A percentile compares a stretch with the other conserved stretches of the same genome.
Evolutionary conservation across 2,329 filamentous ascomycete species (phyloP).

Genomic region (Fusarium robinianum): DNA sequence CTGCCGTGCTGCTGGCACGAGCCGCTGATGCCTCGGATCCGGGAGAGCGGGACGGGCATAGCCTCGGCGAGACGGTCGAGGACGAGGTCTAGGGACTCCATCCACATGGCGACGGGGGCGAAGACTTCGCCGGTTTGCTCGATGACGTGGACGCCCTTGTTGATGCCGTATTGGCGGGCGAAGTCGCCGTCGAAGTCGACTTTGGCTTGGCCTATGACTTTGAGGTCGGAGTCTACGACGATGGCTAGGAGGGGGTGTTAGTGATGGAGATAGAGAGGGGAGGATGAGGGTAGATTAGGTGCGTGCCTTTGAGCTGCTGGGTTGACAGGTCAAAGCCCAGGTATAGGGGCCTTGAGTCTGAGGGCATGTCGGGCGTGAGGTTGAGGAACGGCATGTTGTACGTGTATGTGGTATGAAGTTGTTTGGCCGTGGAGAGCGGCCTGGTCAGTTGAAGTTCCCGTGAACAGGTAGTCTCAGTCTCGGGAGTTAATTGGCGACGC

Average conservation of each 20-base stretch:
- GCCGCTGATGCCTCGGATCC: conserved; percentile 81
- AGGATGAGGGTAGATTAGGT: not conserved
- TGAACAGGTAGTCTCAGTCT: not conserved
- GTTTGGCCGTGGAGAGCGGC: not conserved
- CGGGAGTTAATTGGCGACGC: conserved; percentile 9
- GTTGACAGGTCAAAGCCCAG: conserved; percentile 96
- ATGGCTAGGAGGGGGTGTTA: conserved; percentile 61
- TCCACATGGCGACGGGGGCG: conserved; percentile 90
- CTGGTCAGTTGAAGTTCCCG: not conserved
- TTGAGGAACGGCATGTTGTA: not conserved
- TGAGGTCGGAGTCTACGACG: conserved; percentile 80
- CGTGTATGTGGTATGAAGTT: conserved; percentile 2
- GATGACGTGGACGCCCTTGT: conserved; percentile 86
- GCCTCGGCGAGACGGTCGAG: conserved; percentile 71
- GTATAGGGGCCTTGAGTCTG: conserved; percentile 65
- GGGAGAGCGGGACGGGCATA: conserved; percentile 66
- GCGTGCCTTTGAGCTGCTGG: conserved; percentile 86
- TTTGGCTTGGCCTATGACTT: conserved; percentile 81
- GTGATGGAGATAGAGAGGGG: not conserved
- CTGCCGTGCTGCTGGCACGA: conserved; percentile 98
- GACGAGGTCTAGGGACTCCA: conserved; percentile 89
- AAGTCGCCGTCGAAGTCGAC: conserved; percentile 94
- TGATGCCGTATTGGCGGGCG: conserved; percentile 71
- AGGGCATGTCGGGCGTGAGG: conserved; percentile 12
- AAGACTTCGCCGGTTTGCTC: conserved; percentile 85